Evolutionary conservation across 352 stramenopile species (phyloP), one percentile per base, ranked within the genome.

Genomic region (Saprolegnia parasitica): DNA sequence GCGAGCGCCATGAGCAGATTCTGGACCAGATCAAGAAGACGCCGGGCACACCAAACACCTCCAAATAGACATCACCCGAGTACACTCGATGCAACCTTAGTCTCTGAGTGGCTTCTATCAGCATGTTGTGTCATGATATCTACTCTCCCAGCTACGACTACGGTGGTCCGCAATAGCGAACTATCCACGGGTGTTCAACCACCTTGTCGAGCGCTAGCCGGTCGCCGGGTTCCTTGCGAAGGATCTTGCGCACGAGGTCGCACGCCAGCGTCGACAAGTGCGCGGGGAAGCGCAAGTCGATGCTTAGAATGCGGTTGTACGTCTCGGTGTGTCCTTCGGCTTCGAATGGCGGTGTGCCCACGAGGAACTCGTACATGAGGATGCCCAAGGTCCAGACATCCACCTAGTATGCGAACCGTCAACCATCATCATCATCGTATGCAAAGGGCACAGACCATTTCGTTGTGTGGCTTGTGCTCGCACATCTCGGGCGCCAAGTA

Each of bases 401-500:
- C 58, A 95, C 86, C 45, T 85, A 64, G 13, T 68, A 26, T 9
- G 26, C 18, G 16, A 23, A 54, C 24, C 16, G 29, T 16, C 16
- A 18, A 49, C 24, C 3, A 57, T 8, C 42, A 65, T 11, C 11
- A 8, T 4, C 32, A 11, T 21, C 13, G 58, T 20, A 39, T 5
- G 13, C 46, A 13, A 21, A 18, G 9, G 56, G 24, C 20, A 23
- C 29, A 45, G n/a, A 97, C 91, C 54, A 81, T 93, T 71, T 98
- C 86, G 75, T 99, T 95, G 76, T 99, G 96, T 23, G 97, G 93
- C 58, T 94, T 93, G 76, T 97, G 97, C 78, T 99, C 96, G 37
- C 99, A 96, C 97, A 99, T 99, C 80, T 99, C 97, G 42, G 98
- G 98, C 46, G 97, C 94, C 18, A 99, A 78, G 77, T 99, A 99